A percentile compares a stretch with the other conserved stretches of the same genome.
These are phyloP conservation scores for Trichophyton equinum DNA, from an alignment of 2,329 filamentous ascomycete species.

Conservation along the genomic window DNA sequence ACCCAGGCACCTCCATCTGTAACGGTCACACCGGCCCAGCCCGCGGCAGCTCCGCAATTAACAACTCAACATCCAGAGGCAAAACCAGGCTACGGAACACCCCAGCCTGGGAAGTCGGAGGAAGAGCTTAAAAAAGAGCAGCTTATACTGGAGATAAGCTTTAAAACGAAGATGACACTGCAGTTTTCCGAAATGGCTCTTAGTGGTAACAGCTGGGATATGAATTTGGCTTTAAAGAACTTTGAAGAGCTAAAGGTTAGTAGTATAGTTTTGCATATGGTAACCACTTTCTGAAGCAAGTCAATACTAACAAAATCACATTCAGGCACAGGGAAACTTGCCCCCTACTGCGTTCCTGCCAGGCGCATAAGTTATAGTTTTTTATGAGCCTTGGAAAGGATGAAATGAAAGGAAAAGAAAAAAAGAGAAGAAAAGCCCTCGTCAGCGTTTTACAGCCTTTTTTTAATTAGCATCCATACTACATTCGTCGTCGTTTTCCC, in stretches of 20 bases:
- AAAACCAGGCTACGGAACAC: conserved; percentile 29
- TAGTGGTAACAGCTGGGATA: conserved; percentile 65
- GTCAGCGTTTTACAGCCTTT: neutral
- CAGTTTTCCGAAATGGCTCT: conserved; percentile 73
- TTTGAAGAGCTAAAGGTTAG: conserved; percentile 65
- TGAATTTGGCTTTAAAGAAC: conserved; percentile 58
- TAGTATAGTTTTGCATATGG: neutral
- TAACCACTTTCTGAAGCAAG: neutral
- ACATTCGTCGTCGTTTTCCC: neutral
- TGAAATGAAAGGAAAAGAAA: too few species aligned
- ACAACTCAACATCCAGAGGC: conserved; percentile 20
- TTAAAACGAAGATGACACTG: conserved; percentile 66
- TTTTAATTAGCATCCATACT: neutral
- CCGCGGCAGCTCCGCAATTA: conserved; percentile 4
- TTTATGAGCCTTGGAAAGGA: neutral
- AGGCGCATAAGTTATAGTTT: conserved; percentile 7
- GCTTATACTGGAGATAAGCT: conserved; percentile 57
- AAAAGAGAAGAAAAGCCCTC: neutral
- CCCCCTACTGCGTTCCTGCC: conserved; percentile 14
- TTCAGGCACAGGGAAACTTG: conserved; percentile 13
- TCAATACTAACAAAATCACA: neutral
- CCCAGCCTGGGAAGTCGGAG: conserved; percentile 33
- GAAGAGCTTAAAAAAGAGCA: conserved; percentile 53
- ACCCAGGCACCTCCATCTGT: neutral
- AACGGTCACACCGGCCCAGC: conserved; percentile 12